A percentile compares a stretch with the other conserved stretches of the same genome.
Evolutionary conservation across 2,329 filamentous ascomycete species (phyloP).

Genomic region (Aureobasidium sp.): DNA sequence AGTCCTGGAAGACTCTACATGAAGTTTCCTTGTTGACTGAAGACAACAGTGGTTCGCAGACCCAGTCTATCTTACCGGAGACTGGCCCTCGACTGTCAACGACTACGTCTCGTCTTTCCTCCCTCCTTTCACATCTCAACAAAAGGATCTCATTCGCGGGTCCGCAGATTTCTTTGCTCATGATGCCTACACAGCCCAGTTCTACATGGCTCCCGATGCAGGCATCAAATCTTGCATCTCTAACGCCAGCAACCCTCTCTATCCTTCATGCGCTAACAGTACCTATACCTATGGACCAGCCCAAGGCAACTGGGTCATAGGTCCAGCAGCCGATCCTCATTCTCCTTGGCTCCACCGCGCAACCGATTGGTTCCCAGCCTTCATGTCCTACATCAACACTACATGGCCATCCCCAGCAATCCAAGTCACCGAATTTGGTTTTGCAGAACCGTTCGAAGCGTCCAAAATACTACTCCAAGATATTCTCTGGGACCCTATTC

Average conservation of each 20-base stretch:
- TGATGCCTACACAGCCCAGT: constrained; percentile 51
- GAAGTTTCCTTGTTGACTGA: background rate
- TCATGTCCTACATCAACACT: constrained; percentile 27
- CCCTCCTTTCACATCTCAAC: constrained; percentile 23
- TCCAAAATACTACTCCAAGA: constrained; percentile 20
- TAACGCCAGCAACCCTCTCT: constrained; percentile 32
- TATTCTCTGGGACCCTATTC: constrained; percentile 22
- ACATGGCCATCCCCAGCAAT: constrained; percentile 23
- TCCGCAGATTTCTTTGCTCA: constrained; percentile 28
- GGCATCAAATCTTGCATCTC: constrained; percentile 28
- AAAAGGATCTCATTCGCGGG: constrained; percentile 24
- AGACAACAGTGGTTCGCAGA: constrained; percentile 28
- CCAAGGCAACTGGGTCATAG: constrained; percentile 34
- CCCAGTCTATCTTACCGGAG: constrained; percentile 33
- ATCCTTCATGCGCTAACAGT: constrained; percentile 32
- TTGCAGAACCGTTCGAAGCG: constrained; percentile 26
- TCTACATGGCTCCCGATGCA: constrained; percentile 43
- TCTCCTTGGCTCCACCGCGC: constrained; percentile 28
- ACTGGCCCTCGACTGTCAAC: constrained; percentile 34
- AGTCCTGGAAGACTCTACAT: background rate
- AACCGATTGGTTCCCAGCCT: constrained; percentile 26
- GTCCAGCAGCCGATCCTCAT: constrained; percentile 30
- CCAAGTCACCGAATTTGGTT: constrained; percentile 29
- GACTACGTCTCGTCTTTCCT: constrained; percentile 26
- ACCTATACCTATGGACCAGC: constrained; percentile 19